Conservation (phyloP, 805 yeast species). For the Teunomyces tritomae region DNA sequence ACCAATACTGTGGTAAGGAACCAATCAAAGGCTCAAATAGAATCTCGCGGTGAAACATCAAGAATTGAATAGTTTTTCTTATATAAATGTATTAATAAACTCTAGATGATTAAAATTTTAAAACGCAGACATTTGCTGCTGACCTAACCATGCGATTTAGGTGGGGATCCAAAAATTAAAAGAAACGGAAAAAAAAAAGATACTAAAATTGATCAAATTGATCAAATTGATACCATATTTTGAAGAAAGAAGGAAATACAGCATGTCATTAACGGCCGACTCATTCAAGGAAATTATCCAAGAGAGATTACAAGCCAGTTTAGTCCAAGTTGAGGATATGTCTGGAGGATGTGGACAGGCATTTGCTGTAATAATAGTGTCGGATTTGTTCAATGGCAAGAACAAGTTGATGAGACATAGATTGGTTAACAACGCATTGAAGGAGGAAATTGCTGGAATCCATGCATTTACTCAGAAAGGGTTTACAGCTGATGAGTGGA, state of each 20-base stretch:
- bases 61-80: constrained; percentile 6
- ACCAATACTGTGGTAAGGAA: constrained; percentile 31
- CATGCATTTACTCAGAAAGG: constrained; percentile 96
- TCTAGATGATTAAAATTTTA: not conserved
- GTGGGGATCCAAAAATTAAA: not conserved
- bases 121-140: not conserved
- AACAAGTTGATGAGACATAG: constrained; percentile 85
- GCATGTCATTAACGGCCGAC: constrained; percentile 37
- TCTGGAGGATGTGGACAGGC: constrained; percentile 98
- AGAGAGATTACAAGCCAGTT: constrained; percentile 55
- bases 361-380: constrained; percentile 85
- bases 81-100: constrained; percentile 1
- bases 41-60: constrained; percentile 32
- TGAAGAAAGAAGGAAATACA: not conserved
- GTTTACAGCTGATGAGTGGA: constrained; percentile 88
- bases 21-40: constrained; percentile 24
- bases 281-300: constrained; percentile 48
- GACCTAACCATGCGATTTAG: not conserved
- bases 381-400: constrained; percentile 69
- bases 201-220: not conserved
- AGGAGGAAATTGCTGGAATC: constrained; percentile 79
- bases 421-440: constrained; percentile 72
- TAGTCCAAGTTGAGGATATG: constrained; percentile 70
- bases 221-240: not conserved
- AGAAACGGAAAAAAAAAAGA: not conserved